Evolutionary conservation across 1,284 basidiomycete genomes (phyloP).

Genomic region (Microbotryum intermedium): DNA sequence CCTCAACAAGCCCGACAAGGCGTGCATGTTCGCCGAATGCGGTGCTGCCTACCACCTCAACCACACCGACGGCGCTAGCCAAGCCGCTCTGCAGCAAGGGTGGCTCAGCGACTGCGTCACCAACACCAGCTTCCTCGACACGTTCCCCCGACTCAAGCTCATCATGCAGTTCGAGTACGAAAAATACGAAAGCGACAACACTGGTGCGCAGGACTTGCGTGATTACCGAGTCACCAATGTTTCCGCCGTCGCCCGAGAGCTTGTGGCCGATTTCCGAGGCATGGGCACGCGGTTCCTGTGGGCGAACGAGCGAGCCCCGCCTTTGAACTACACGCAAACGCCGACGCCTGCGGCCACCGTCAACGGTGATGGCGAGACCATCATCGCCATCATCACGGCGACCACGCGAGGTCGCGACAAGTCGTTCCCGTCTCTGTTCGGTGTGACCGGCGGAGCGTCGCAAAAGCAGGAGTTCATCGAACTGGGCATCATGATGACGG

Average conservation of each 20-base stretch:
- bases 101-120: constrained; percentile 31
- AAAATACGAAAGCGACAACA: constrained; percentile 31
- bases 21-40: constrained; percentile 35
- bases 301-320: constrained; percentile 19
- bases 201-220: constrained; percentile 26
- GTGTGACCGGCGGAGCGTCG: constrained; percentile 18
- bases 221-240: constrained; percentile 33
- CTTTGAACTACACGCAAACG: constrained; percentile 20
- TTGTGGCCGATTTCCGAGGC: constrained; percentile 21
- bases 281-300: constrained; percentile 25
- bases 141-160: constrained; percentile 29
- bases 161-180: constrained; percentile 36
- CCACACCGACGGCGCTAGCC: constrained; percentile 22
- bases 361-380: constrained; percentile 17
- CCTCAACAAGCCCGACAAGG: constrained; percentile 20
- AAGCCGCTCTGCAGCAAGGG: constrained; percentile 28
- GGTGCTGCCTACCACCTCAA: constrained; percentile 35
- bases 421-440: constrained; percentile 28
- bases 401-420: constrained; percentile 24
- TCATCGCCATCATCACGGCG: constrained; percentile 25
- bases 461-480: constrained; percentile 24
- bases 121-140: constrained; percentile 19
- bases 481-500: constrained; percentile 19
- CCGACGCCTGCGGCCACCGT: constrained; percentile 21
- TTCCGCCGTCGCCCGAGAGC: constrained; percentile 20